Conservation (phyloP, 2,329 filamentous ascomycete species). For the Diaporthe citrichinensis region DNA sequence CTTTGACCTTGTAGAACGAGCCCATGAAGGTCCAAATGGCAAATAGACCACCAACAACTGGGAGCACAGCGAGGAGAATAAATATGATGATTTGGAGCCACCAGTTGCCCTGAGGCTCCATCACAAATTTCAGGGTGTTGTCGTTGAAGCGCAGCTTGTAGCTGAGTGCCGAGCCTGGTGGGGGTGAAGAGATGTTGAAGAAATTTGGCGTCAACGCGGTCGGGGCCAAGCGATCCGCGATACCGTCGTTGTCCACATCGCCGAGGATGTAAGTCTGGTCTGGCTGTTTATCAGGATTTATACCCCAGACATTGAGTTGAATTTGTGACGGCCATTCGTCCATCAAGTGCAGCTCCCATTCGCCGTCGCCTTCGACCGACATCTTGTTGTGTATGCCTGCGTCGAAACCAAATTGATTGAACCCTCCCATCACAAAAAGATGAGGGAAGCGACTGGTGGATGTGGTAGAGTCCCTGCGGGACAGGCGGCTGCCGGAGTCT, state of each 20-base stretch:
- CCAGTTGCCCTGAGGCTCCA: conserved; percentile 67
- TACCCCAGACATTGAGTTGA: conserved; percentile 77
- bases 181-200: conserved; percentile 71
- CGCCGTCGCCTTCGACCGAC: conserved; percentile 60
- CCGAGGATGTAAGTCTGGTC: conserved; percentile 72
- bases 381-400: conserved; percentile 69
- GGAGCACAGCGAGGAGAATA: conserved; percentile 67
- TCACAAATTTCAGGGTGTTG: conserved; percentile 63
- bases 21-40: conserved; percentile 71
- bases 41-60: conserved; percentile 62
- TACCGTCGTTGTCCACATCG: conserved; percentile 72
- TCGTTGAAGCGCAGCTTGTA: conserved; percentile 71
- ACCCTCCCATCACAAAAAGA: conserved; percentile 72
- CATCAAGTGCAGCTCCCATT: conserved; percentile 73
- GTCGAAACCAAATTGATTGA: conserved; percentile 76
- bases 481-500: not conserved
- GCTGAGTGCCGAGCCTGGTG: conserved; percentile 67
- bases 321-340: conserved; percentile 73
- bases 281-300: conserved; percentile 73
- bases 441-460: conserved; percentile 70
- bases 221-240: conserved; percentile 74
- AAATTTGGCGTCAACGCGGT: conserved; percentile 67
- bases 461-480: conserved; percentile 19
- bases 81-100: conserved; percentile 68
- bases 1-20: conserved; percentile 71